These are phyloP conservation scores for Chrysochromulina tobinii DNA, from an alignment of 78 protist genomes.

Conservation along the genomic window DNA sequence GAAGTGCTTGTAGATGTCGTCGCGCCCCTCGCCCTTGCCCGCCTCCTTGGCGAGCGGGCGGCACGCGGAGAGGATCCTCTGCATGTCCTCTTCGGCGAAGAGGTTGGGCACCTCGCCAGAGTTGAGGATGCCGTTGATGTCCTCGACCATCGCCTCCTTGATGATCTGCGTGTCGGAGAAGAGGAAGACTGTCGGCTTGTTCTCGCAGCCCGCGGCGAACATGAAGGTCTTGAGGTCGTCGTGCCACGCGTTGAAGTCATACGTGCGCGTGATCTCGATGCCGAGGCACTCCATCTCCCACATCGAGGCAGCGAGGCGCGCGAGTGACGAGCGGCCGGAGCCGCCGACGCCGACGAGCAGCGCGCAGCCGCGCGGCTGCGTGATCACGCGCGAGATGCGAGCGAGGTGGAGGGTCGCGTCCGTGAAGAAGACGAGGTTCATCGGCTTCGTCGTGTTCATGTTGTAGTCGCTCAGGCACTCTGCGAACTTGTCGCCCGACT, in stretches of 20 bases:
- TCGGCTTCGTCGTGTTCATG: slow-evolving; percentile 36
- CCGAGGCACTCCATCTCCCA: background rate
- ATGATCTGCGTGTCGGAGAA: slow-evolving; percentile 78
- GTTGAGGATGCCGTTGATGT: slow-evolving; percentile 82
- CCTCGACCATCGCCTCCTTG: slow-evolving; percentile 82
- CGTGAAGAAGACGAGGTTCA: slow-evolving; percentile 76
- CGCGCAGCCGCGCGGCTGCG: slow-evolving; percentile 76
- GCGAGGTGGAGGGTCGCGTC: slow-evolving; percentile 67
- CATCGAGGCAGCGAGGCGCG: slow-evolving; percentile 59
- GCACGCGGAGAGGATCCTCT: background rate
- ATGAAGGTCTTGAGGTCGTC: slow-evolving; percentile 52
- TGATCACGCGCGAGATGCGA: slow-evolving; percentile 59
- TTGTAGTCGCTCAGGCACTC: slow-evolving; percentile 44
- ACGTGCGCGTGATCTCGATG: slow-evolving; percentile 52
- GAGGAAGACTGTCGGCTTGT: slow-evolving; percentile 52
- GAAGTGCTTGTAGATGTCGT: slow-evolving; percentile 51
- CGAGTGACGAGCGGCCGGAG: slow-evolving; percentile 62
- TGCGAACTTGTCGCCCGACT: background rate
- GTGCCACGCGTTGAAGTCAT: slow-evolving; percentile 49
- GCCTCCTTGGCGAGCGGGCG: slow-evolving; percentile 29
- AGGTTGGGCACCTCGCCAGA: slow-evolving; percentile 90
- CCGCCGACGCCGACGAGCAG: slow-evolving; percentile 81
- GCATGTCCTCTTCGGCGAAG: slow-evolving; percentile 15
- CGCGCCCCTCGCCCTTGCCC: slow-evolving; percentile 17
- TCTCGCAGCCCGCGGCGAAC: slow-evolving; percentile 30